These are phyloP conservation scores for Luffa aegyptiaca DNA, from an alignment of 306 rosid species.

Conservation along the genomic window DNA sequence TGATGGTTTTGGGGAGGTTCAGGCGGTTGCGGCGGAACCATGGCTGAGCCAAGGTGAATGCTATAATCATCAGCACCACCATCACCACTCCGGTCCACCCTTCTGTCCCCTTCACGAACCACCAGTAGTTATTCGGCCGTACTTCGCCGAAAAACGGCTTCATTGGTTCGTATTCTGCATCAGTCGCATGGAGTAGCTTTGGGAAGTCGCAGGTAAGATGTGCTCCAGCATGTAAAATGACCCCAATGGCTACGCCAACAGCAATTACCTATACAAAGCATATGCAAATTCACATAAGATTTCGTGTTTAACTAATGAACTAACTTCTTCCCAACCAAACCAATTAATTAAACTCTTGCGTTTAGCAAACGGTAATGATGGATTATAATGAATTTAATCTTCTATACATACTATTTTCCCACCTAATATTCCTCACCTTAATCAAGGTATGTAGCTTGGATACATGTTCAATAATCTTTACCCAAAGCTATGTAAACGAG, in stretches of 20 bases:
- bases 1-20: constrained; percentile 53
- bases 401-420: not conserved
- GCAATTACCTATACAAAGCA: constrained; percentile 51
- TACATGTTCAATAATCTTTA: not conserved
- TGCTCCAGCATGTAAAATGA: constrained; percentile 45
- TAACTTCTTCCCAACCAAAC: not conserved
- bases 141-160: constrained; percentile 40
- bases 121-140: constrained; percentile 69
- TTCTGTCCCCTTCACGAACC: constrained; percentile 83
- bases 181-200: constrained; percentile 46
- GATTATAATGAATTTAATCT: not conserved
- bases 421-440: too few species aligned
- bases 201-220: constrained; percentile 90
- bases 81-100: constrained; percentile 86
- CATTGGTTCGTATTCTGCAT: constrained; percentile 51
- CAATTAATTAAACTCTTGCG: not conserved
- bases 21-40: constrained; percentile 64
- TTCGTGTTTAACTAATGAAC: not conserved
- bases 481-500: not conserved
- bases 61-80: constrained; percentile 72
- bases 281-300: not conserved
- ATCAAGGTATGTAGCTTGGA: not conserved
- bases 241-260: constrained; percentile 60
- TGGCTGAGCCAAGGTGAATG: constrained; percentile 73
- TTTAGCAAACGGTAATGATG: not conserved